phyloP scores from a whole-genome alignment of 2,329 filamentous ascomycete species.

The Aquanectria penicillioides region DNA sequence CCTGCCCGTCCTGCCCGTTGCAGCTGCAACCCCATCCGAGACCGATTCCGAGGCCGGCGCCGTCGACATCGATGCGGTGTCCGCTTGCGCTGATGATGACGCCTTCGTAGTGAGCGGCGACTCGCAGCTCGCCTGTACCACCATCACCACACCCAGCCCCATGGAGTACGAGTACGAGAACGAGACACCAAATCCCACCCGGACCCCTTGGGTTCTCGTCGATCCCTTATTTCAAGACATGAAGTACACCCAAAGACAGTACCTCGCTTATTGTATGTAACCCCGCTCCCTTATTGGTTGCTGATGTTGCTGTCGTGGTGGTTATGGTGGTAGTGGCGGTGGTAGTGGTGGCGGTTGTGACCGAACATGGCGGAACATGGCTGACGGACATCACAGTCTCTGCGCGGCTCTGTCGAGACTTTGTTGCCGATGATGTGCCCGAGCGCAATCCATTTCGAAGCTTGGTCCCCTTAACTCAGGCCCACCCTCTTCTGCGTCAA shows the following conservation, averaged over 20 bases:
- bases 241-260: constrained; percentile 55
- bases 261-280: constrained; percentile 53
- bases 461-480: constrained; percentile 53
- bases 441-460: constrained; percentile 58
- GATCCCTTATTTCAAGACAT: constrained; percentile 63
- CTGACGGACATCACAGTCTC: constrained; percentile 50
- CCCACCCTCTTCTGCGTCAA: constrained; percentile 55
- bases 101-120: constrained; percentile 30
- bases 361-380: constrained; percentile 30
- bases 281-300: constrained; percentile 14
- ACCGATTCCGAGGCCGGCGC: constrained; percentile 19
- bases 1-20: constrained; percentile 27
- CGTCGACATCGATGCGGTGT: constrained; percentile 6
- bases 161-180: constrained; percentile 24
- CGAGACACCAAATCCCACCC: neutral
- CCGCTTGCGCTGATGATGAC: constrained; percentile 24
- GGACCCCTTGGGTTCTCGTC: constrained; percentile 51
- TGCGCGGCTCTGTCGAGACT: constrained; percentile 61
- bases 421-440: constrained; percentile 58
- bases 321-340: no score
- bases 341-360: neutral
- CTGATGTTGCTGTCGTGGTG: neutral
- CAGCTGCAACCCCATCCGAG: constrained; percentile 26
- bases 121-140: constrained; percentile 42
- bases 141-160: constrained; percentile 21